Conservation (phyloP, 441 rosid genomes). For the Hura crepitans region DNA sequence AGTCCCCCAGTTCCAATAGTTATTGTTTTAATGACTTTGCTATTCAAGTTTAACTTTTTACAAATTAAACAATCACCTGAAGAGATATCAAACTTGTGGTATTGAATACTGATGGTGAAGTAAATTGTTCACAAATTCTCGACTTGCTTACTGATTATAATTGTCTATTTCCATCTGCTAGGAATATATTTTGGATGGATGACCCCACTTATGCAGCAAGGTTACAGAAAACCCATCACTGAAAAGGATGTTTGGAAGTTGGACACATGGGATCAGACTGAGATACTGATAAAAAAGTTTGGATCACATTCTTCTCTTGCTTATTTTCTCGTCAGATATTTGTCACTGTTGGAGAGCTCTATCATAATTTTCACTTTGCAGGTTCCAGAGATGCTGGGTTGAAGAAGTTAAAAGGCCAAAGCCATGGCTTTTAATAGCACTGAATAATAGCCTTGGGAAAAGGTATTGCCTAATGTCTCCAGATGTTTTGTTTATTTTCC, state of each 20-base stretch:
- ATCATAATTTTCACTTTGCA: conserved; percentile 28
- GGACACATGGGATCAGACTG: conserved; percentile 88
- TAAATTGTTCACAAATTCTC: not conserved
- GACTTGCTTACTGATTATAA: conserved; percentile 15
- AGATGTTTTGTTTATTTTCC: conserved; percentile 17
- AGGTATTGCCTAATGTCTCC: conserved; percentile 43
- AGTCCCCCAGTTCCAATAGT: not conserved
- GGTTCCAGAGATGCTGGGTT: conserved; percentile 78
- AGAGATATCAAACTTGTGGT: not conserved
- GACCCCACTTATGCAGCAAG: conserved; percentile 84
- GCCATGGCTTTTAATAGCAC: conserved; percentile 85
- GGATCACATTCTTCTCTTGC: conserved; percentile 24
- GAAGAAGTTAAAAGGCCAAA: conserved; percentile 67
- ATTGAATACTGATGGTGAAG: not conserved
- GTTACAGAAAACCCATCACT: conserved; percentile 71
- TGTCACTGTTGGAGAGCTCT: conserved; percentile 11
- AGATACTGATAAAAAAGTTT: conserved; percentile 61
- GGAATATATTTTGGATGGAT: conserved; percentile 88
- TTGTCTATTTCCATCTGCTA: conserved; percentile 26
- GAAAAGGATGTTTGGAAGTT: conserved; percentile 94
- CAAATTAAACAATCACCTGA: not conserved
- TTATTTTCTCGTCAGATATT: conserved; percentile 11
- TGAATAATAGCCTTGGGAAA: conserved; percentile 68
- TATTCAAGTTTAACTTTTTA: not conserved
- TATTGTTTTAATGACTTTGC: not conserved